These are phyloP conservation scores for Fusarium poae DNA, from an alignment of 2,329 filamentous ascomycete genomes.

Conservation along the genomic window DNA sequence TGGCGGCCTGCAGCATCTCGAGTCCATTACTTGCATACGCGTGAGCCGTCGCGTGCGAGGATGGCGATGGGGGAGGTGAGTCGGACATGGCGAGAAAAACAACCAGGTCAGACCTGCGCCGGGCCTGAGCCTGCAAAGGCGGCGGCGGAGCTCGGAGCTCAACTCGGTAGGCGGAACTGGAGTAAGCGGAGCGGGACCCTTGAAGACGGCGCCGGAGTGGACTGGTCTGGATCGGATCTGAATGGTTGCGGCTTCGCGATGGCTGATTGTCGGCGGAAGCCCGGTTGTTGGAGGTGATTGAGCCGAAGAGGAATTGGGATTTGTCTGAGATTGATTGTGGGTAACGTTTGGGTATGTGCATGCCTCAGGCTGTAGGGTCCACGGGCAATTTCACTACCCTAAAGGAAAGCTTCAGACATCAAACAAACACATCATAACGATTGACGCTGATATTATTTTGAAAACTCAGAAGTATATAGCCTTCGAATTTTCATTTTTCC, in stretches of 20 bases:
- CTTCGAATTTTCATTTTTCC: background rate
- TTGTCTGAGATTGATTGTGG: background rate
- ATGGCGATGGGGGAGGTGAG: constrained; percentile 46
- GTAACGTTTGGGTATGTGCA: background rate
- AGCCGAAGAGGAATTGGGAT: constrained; percentile 45
- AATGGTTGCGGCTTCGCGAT: constrained; percentile 49
- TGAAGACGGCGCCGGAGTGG: constrained; percentile 33
- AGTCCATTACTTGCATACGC: constrained; percentile 62
- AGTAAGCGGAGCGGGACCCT: constrained; percentile 42
- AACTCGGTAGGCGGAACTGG: constrained; percentile 37
- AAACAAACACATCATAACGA: background rate
- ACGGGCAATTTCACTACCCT: background rate
- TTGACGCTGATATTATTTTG: background rate
- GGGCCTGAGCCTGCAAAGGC: constrained; percentile 41
- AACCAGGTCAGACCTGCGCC: constrained; percentile 30
- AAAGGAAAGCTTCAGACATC: background rate
- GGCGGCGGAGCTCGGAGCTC: constrained; percentile 44
- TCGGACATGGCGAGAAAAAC: constrained; percentile 43
- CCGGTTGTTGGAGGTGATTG: constrained; percentile 55
- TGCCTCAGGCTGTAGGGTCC: background rate
- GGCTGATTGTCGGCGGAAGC: constrained; percentile 61
- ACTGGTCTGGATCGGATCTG: constrained; percentile 9
- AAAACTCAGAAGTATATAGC: too few species aligned
- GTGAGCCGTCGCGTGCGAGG: constrained; percentile 54
- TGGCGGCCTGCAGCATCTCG: constrained; percentile 61